phyloP scores from a whole-genome alignment of 1,284 basidiomycete genomes.

The Tilletia indica region DNA sequence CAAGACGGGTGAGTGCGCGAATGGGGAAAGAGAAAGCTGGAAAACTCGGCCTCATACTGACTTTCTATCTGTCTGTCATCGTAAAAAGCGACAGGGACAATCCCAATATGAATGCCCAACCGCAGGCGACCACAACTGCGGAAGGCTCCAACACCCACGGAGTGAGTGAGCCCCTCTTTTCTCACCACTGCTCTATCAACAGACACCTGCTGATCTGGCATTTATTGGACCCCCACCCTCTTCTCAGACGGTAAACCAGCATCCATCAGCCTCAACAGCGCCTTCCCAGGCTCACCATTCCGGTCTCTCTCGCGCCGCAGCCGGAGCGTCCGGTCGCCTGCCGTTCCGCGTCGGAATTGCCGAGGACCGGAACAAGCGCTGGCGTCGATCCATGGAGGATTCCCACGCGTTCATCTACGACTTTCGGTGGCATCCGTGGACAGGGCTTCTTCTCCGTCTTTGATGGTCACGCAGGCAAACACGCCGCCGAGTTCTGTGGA shows the following conservation, averaged over 20 bases:
- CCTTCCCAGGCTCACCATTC: constrained; percentile 6
- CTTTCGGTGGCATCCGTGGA: constrained; percentile 78
- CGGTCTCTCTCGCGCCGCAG: constrained; percentile 2
- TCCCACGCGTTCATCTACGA: constrained; percentile 93
- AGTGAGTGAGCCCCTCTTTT: constrained; percentile 59
- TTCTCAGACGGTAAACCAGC: constrained; percentile 28
- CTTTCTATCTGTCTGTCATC: background rate
- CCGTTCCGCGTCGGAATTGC: constrained; percentile 75
- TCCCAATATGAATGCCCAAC: constrained; percentile 65
- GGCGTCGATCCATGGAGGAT: constrained; percentile 94
- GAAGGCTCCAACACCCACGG: constrained; percentile 72
- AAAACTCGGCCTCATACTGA: too few species aligned
- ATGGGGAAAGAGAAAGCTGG: too few species aligned
- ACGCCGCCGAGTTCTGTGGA: constrained; percentile 98
- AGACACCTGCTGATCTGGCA: background rate
- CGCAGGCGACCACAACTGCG: constrained; percentile 71
- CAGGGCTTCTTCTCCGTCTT: constrained; percentile 98
- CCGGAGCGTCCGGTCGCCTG: constrained; percentile 14
- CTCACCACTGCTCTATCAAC: background rate
- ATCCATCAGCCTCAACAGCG: constrained; percentile 35
- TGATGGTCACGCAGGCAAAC: constrained; percentile 97
- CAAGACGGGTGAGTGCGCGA: background rate
- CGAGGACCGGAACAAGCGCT: constrained; percentile 78
- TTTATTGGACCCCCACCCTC: constrained; percentile 24
- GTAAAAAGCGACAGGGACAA: constrained; percentile 14